Evolutionary conservation across 371 early-diverging fungal species (phyloP).

Genomic region (Saksenaea oblongispora): DNA sequence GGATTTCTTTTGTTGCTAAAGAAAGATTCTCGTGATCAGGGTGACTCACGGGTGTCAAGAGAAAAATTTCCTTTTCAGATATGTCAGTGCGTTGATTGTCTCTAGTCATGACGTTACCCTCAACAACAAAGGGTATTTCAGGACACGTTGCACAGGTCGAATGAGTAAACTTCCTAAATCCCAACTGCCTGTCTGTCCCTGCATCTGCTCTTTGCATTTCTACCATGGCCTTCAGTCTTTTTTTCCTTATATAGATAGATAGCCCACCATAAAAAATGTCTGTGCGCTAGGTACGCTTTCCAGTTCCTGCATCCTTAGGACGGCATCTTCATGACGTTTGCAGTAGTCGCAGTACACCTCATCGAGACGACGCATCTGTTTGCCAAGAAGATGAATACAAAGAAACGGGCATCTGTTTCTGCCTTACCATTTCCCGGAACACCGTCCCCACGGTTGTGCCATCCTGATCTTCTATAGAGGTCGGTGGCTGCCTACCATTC

Average conservation of each 20-base stretch:
- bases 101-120: constrained; percentile 35
- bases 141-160: constrained; percentile 85
- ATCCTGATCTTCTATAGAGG: constrained; percentile 12
- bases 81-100: not conserved
- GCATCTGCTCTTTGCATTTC: constrained; percentile 52
- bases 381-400: not conserved
- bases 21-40: constrained; percentile 55
- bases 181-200: constrained; percentile 78
- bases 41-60: constrained; percentile 58
- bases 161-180: constrained; percentile 78
- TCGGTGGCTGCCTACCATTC: not conserved
- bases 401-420: too few species aligned
- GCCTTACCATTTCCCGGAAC: constrained; percentile 59
- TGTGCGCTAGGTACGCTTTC: constrained; percentile 49
- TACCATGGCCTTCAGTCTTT: constrained; percentile 6
- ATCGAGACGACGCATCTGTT: constrained; percentile 54
- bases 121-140: constrained; percentile 83
- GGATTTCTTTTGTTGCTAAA: constrained; percentile 50
- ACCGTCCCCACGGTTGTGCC: constrained; percentile 52
- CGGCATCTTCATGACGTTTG: constrained; percentile 71
- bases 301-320: constrained; percentile 60
- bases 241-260: not conserved
- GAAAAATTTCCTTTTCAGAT: constrained; percentile 58
- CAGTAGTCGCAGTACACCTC: constrained; percentile 72
- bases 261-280: constrained; percentile 55